Conservation (phyloP, 495 filamentous ascomycete genomes). For the Thozetella sp. region DNA sequence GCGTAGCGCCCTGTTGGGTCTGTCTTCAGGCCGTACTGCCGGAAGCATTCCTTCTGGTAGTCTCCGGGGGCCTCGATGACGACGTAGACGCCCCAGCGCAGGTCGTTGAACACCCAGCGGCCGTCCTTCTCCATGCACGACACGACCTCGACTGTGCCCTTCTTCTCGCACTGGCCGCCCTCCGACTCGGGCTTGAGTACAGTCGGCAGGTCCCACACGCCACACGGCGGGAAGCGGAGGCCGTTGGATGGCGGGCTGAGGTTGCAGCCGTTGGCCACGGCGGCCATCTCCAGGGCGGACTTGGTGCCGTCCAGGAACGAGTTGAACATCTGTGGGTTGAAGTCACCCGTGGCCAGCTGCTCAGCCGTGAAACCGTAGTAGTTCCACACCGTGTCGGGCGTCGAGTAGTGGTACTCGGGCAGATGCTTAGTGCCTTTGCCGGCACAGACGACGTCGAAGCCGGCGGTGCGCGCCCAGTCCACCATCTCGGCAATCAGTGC, state of each 20-base stretch:
- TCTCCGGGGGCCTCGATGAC: background rate
- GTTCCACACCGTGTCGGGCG: background rate
- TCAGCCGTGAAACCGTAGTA: background rate
- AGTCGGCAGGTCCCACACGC: background rate
- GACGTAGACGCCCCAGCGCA: background rate
- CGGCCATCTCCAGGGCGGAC: background rate
- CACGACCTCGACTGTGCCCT: background rate
- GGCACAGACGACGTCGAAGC: background rate
- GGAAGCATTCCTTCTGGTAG: constrained; percentile 6
- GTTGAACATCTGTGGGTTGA: background rate
- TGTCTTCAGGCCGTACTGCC: constrained; percentile 4
- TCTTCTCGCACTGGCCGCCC: background rate
- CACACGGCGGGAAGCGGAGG: background rate
- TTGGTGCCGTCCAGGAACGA: background rate
- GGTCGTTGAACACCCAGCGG: background rate
- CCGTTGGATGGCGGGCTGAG: background rate
- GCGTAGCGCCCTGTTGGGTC: background rate
- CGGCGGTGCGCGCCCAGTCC: background rate
- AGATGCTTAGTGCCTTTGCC: background rate
- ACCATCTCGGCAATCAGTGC: background rate
- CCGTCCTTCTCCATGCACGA: background rate
- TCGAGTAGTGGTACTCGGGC: background rate
- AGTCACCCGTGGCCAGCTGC: background rate
- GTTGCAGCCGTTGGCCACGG: background rate
- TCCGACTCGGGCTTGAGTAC: background rate